Evolutionary conservation across 2,329 filamentous ascomycete genomes (phyloP).

Genomic region (Arthrobotrys musiformis): DNA sequence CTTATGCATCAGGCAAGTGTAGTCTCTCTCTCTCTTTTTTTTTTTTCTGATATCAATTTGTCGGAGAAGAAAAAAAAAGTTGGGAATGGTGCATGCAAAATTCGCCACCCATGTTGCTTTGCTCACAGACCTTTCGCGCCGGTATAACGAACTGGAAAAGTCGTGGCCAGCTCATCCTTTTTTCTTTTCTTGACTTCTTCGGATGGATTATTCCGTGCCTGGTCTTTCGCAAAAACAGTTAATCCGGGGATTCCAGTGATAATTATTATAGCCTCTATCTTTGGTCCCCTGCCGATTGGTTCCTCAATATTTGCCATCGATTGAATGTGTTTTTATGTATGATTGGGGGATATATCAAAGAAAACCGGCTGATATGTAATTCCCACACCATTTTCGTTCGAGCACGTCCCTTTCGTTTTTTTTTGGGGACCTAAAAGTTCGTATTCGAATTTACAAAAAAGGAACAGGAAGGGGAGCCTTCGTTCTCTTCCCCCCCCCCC

Average conservation of each 20-base stretch:
- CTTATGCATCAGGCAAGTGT: conserved; percentile 31
- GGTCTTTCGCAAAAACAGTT: conserved; percentile 55
- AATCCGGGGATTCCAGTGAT: conserved; percentile 28
- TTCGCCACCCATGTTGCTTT: background rate
- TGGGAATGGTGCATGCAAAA: too few species aligned
- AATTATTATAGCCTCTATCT: conserved; percentile 4
- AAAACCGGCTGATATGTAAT: conserved; percentile 34
- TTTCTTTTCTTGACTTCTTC: too few species aligned
- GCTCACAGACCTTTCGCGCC: conserved; percentile 17
- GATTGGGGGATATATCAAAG: background rate
- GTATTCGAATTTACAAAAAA: conserved; percentile 7
- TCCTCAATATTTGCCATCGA: background rate
- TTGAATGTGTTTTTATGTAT: background rate
- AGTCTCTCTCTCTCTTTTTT: background rate
- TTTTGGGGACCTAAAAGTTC: background rate
- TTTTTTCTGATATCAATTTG: conserved; percentile 10
- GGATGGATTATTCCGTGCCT: conserved; percentile 53
- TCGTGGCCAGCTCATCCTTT: conserved; percentile 33
- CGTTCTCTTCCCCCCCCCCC: too few species aligned
- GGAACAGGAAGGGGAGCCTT: conserved; percentile 7
- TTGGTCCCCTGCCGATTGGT: conserved; percentile 7
- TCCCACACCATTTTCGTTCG: conserved; percentile 51
- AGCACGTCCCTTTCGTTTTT: background rate
- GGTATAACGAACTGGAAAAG: conserved; percentile 44
- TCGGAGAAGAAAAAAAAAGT: background rate